phyloP scores from a whole-genome alignment of 805 yeast species.

The Alloascoidea africana region DNA sequence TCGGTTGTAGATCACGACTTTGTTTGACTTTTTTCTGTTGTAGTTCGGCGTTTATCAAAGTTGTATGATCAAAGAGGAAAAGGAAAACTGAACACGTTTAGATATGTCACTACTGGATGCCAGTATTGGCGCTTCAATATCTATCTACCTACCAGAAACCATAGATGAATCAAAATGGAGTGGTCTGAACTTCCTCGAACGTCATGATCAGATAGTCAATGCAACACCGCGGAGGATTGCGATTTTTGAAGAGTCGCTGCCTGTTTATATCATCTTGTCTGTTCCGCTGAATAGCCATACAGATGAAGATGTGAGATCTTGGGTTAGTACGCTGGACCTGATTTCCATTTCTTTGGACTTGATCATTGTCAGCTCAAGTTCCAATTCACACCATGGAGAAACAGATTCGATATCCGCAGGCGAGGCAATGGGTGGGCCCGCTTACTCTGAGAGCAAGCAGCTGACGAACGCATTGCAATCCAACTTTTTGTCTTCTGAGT shows the following conservation, averaged over 20 bases:
- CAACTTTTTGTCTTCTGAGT: neutral
- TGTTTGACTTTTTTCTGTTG: too few species aligned
- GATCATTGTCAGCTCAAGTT: neutral
- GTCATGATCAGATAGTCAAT: neutral
- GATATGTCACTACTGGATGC: too few species aligned
- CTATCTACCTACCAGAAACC: neutral
- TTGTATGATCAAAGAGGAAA: too few species aligned
- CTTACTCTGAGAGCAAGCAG: too few species aligned
- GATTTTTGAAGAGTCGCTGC: neutral
- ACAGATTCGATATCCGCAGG: too few species aligned
- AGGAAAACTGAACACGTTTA: too few species aligned
- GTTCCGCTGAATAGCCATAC: neutral
- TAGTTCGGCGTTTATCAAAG: too few species aligned
- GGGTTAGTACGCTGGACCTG: neutral
- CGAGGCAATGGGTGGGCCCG: too few species aligned
- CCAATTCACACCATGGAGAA: too few species aligned
- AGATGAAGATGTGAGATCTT: neutral
- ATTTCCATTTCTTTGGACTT: neutral
- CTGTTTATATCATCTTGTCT: neutral
- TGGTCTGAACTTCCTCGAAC: neutral
- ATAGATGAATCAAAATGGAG: neutral
- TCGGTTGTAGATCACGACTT: too few species aligned
- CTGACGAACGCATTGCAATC: neutral
- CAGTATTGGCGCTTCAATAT: neutral
- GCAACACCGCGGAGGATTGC: neutral